Base-by-base conservation (phyloP, 805 yeast genomes). In the Barnettozyma californica region DNA sequence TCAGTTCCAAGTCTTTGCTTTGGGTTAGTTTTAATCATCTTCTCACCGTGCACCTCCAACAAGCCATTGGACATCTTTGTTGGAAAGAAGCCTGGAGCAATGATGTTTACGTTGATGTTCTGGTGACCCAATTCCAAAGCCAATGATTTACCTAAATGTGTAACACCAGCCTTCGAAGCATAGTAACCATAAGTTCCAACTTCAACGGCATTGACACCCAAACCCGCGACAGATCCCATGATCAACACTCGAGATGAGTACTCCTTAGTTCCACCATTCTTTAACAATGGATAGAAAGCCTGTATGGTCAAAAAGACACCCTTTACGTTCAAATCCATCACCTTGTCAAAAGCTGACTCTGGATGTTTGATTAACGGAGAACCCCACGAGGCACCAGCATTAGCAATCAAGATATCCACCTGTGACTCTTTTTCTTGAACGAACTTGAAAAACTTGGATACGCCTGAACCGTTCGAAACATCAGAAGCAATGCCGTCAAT, bases 331-430 rank as follows among this genome's bases (percentile, higher is more conserved):
- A 85, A 73, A 43, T 73, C 75, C 60, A 83, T 61, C 7, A 85
- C 84, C 62, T 83, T 83, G 54, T 74, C 77, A 54, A 84, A 63
- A 1, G 87, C 88, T 4, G 66, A 51, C 26, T 78, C 79, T 3
- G 87, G 80, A 59, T 85, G 90, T 10, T 68, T 66, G 35, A 71
- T 80, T 43, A 85, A 64, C 11, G 77, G 77, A 1, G 80, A 83
- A 18, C 90, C 91, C 91, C 91, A 84, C 13, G 84, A 67, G 9
- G 90, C 89, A 27, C 92, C 92, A 6, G 92, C 91, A 58, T 84
- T 85, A 43, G 90, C 87, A 56, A 83, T 72, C 53, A 84, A 70
- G 51, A 84, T 81, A 63, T 84, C 80, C 34, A 84, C 72, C 56
- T 73, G 69, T 13, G 58, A 23, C 44, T 62, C 65, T 16, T 64